Evolutionary conservation across 192 early-diverging fungal genomes (phyloP).

Genomic region (Thoreauomyces humboldtii): DNA sequence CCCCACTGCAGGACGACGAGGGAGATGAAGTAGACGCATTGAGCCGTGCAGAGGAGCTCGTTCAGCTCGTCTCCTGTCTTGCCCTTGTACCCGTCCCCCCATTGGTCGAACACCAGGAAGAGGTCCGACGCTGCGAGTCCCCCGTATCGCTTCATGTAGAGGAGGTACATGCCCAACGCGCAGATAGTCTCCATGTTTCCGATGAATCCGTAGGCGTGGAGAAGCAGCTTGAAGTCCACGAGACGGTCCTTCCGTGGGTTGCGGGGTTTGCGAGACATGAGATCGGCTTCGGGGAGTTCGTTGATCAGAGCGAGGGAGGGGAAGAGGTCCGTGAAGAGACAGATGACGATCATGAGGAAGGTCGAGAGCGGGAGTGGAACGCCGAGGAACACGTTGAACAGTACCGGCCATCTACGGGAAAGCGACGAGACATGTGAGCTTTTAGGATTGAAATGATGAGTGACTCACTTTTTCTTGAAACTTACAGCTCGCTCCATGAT

Average conservation of each 20-base stretch:
- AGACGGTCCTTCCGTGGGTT: conserved; percentile 66
- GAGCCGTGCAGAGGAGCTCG: conserved; percentile 44
- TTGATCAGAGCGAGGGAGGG: conserved; percentile 68
- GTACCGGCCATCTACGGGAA: no score
- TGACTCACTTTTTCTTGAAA: no score
- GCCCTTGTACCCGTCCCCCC: conserved; percentile 52
- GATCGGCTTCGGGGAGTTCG: conserved; percentile 73
- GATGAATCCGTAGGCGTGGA: conserved; percentile 77
- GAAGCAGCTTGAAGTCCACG: conserved; percentile 61
- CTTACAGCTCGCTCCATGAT: no score
- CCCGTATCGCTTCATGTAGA: conserved; percentile 59
- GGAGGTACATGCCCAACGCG: conserved; percentile 70
- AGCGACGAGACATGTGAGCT: no score
- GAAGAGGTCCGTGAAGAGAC: conserved; percentile 55
- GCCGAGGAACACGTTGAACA: conserved; percentile 78
- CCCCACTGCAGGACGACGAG: background rate
- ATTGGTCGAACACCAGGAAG: conserved; percentile 56
- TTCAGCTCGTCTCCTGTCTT: conserved; percentile 49
- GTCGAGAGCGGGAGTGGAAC: conserved; percentile 74
- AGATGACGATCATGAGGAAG: conserved; percentile 52
- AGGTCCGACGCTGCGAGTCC: conserved; percentile 59
- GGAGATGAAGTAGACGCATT: conserved; percentile 56
- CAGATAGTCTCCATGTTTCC: conserved; percentile 66
- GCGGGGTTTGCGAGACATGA: conserved; percentile 71
- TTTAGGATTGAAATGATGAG: no score